phyloP scores from a whole-genome alignment of 257 asterid species.

The Penstemon davidsonii region DNA sequence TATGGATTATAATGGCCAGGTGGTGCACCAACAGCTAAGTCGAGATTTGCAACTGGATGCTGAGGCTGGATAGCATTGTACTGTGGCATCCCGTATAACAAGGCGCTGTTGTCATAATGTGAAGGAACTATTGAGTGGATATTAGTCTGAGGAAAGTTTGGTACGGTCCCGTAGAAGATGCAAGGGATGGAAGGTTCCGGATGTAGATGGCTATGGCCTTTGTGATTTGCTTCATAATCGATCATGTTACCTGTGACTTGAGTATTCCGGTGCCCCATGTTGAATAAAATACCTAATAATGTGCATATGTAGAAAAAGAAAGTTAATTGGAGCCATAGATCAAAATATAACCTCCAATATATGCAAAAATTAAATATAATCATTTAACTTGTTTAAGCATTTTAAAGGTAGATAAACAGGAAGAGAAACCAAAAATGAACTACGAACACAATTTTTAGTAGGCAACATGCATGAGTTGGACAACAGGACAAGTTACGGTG shows the following conservation, averaged over 20 bases:
- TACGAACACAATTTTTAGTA: too few species aligned
- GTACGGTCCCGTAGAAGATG: constrained; percentile 48
- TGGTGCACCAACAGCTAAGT: constrained; percentile 44
- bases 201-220: constrained; percentile 49
- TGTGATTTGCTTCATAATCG: constrained; percentile 60
- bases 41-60: constrained; percentile 44
- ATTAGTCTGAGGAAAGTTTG: constrained; percentile 55
- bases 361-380: constrained; percentile 5
- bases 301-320: constrained; percentile 23
- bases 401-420: too few species aligned
- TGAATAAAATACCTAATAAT: constrained; percentile 45
- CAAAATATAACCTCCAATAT: background rate
- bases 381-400: background rate
- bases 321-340: constrained; percentile 5
- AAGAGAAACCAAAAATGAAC: too few species aligned
- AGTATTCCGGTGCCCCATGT: constrained; percentile 73
- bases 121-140: constrained; percentile 41
- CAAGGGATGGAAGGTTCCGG: constrained; percentile 66
- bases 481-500: too few species aligned
- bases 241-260: constrained; percentile 46
- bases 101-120: constrained; percentile 42
- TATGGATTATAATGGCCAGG: constrained; percentile 58
- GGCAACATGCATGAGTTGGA: too few species aligned
- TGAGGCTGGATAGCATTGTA: constrained; percentile 45
- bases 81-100: constrained; percentile 55